Base-by-base conservation (phyloP, 2,329 filamentous ascomycete species). In the Arthrobotrys megalospora region DNA sequence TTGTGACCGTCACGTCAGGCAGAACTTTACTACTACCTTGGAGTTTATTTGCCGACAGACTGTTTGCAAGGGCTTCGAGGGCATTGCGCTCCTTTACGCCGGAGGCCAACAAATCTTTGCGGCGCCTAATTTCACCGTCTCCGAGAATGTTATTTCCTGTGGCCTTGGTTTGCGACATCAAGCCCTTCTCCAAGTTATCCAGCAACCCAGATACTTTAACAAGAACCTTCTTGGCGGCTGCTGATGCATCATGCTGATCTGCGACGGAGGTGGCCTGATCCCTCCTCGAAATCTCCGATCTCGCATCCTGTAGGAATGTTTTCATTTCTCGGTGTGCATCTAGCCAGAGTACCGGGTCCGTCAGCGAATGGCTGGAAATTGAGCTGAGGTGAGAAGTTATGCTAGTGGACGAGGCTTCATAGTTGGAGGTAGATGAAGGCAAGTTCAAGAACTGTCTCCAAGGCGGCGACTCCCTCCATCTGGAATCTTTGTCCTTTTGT, bases 361-460 rank as follows among this genome's bases (percentile, higher is more conserved):
- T 86, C 1, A 88, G 86, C 0, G 86, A 58, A 11, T 84, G 84
- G 0, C 85, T 83, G 32, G 21, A 83, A 4, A 83, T 82, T 21
- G 85, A 83, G 47, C 83, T 87, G 48, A 84, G 83, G 28, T 85
- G 83, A 1, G 85, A 86, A 1, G 85, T 84, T 0, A 88, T 86
- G 60, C 86, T 87, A 1, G 86, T 84, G 3, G 72, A 64, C 67
- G 80, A 55, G 80, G 82, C 41, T 50, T 78, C 83, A 72, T 84
- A 79, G 82, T 87, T 88, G 79, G 81, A 83, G 32, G 82, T 85
- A 79, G 77, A 81, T 19, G 85, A 86, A 1, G 91, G 91, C 6
- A 96, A 87, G 81, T 91, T 91, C 34, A 96, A 85, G 82, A 96
- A 96, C 0, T 87, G 85, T 47, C 92, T 88, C 90, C 93, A 96